These are phyloP conservation scores for Butyriboletus loyo DNA, from an alignment of 768 basidiomycete species.

Conservation along the genomic window DNA sequence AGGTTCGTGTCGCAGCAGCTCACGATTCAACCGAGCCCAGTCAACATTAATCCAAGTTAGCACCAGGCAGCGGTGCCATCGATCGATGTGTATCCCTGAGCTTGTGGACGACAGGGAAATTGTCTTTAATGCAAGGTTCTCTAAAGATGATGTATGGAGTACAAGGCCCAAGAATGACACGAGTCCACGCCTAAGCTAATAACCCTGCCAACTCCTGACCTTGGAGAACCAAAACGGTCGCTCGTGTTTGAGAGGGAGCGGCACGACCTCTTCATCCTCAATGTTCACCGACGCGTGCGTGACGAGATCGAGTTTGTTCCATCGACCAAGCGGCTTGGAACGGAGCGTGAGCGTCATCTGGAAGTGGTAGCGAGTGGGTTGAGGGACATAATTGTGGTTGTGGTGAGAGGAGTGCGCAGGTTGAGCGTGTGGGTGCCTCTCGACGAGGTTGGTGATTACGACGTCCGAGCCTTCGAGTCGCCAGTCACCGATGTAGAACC, in stretches of 20 bases:
- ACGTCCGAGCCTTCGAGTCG: conserved; percentile 59
- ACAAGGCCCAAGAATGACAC: neutral
- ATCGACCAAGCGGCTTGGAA: conserved; percentile 74
- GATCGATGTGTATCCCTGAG: too few relatives aligned
- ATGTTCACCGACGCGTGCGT: conserved; percentile 74
- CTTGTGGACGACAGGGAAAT: neutral
- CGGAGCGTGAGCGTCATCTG: conserved; percentile 68
- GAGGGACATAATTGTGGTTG: conserved; percentile 4
- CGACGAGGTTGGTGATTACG: conserved; percentile 60
- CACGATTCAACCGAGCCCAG: neutral
- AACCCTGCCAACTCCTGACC: conserved; percentile 61
- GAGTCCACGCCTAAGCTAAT: conserved; percentile 5
- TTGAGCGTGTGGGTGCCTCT: conserved; percentile 28
- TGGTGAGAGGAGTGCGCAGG: conserved; percentile 7
- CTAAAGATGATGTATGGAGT: neutral
- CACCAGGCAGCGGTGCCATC: neutral
- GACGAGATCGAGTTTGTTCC: conserved; percentile 75
- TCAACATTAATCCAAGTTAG: neutral
- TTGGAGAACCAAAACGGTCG: conserved; percentile 95
- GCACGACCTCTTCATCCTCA: conserved; percentile 68
- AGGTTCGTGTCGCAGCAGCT: neutral
- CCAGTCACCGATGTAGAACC: conserved; percentile 73
- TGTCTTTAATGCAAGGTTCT: neutral
- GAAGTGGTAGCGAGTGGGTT: conserved; percentile 56
- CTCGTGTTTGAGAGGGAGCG: conserved; percentile 76